Evolutionary conservation across 2,329 filamentous ascomycete genomes (phyloP).

Genomic region (Bipolaris bicolor): DNA sequence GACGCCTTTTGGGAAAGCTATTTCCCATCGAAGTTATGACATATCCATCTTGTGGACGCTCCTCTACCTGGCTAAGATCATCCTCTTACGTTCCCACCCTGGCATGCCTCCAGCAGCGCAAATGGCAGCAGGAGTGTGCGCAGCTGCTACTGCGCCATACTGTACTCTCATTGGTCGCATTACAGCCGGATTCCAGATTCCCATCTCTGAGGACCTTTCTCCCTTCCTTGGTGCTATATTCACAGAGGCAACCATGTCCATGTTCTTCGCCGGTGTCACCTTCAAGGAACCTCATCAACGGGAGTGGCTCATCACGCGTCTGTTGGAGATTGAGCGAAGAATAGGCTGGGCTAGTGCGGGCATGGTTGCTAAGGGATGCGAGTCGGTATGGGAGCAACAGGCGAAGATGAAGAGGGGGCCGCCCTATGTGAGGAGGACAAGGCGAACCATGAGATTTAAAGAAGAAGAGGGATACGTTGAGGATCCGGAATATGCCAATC

Average conservation of each 20-base stretch:
- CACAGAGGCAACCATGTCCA: constrained; percentile 78
- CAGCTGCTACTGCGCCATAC: constrained; percentile 71
- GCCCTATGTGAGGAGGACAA: constrained; percentile 60
- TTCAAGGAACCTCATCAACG: constrained; percentile 75
- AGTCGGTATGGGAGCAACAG: constrained; percentile 80
- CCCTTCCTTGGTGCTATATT: constrained; percentile 80
- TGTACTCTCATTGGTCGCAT: constrained; percentile 82
- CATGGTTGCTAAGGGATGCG: constrained; percentile 82
- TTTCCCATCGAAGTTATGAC: constrained; percentile 85
- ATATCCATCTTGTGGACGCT: constrained; percentile 88
- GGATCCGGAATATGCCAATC: constrained; percentile 1
- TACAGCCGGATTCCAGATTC: constrained; percentile 67
- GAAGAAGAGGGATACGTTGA: constrained; percentile 20
- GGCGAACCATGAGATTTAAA: constrained; percentile 20
- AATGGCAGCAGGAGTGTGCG: constrained; percentile 81
- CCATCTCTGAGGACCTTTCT: constrained; percentile 61
- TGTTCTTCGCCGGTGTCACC: constrained; percentile 88
- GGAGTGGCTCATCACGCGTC: constrained; percentile 74
- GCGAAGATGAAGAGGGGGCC: constrained; percentile 76
- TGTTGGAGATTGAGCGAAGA: constrained; percentile 76
- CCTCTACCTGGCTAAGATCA: constrained; percentile 83
- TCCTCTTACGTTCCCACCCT: constrained; percentile 82
- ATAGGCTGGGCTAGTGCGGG: constrained; percentile 88
- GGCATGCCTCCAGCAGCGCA: constrained; percentile 90
- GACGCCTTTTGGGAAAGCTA: constrained; percentile 81